phyloP scores from a whole-genome alignment of 441 rosid genomes.

The Populus hybrid region DNA sequence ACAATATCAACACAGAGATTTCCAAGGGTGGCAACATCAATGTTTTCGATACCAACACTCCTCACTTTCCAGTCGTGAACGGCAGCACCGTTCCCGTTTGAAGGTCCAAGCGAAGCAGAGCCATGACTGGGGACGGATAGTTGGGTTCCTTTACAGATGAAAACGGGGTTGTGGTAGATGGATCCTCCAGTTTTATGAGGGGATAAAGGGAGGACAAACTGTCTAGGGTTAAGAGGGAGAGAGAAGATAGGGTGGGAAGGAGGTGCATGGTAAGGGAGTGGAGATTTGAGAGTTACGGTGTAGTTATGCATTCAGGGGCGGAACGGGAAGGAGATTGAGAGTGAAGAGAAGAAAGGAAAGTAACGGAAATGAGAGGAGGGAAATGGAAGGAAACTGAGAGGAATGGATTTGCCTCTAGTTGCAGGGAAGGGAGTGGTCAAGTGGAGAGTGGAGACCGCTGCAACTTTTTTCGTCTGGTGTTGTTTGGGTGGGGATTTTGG shows the following conservation, averaged over 20 bases:
- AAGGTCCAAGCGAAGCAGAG: conserved; percentile 19
- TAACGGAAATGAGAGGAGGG: not conserved
- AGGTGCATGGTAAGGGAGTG: conserved; percentile 22
- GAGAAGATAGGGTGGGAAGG: conserved; percentile 18
- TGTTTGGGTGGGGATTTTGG: not conserved
- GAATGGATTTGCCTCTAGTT: not conserved
- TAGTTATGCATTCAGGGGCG: conserved; percentile 54
- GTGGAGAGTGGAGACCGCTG: not conserved
- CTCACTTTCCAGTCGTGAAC: conserved; percentile 24
- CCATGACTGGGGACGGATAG: conserved; percentile 30
- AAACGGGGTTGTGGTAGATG: conserved; percentile 10
- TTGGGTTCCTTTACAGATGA: conserved; percentile 32
- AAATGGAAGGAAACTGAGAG: not conserved
- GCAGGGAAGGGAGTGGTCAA: not conserved
- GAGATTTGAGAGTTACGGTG: conserved; percentile 41
- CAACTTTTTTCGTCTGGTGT: not conserved
- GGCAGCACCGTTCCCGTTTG: conserved; percentile 15
- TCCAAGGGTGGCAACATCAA: conserved; percentile 85
- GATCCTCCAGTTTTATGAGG: conserved; percentile 20
- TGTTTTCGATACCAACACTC: conserved; percentile 37
- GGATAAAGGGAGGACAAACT: conserved; percentile 15
- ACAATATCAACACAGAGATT: conserved; percentile 95
- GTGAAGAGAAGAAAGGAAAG: not conserved
- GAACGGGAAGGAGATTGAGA: not conserved
- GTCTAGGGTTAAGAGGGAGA: conserved; percentile 32